Base-by-base conservation (phyloP, 2,329 filamentous ascomycete species). In the Phyllosticta paracitricarpa region DNA sequence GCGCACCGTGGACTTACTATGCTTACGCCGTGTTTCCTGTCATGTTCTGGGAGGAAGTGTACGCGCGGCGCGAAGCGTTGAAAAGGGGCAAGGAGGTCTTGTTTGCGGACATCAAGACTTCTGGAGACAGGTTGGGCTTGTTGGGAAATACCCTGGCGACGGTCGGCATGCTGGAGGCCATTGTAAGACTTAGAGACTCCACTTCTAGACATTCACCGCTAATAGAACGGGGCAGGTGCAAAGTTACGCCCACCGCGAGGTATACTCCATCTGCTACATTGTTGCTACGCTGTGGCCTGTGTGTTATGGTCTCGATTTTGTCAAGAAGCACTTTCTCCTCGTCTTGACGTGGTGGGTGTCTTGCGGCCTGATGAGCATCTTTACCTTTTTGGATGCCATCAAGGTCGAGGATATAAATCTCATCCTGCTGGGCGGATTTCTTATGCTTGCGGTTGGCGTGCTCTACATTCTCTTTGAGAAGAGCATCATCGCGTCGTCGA, bases 1-100 rank as follows among this genome's bases (percentile, higher is more conserved):
- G 85, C 54, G 96, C 92, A 1, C 88, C 93, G 0, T 72, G 80
- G 62, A 88, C 89, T 2, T 99, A 99, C 73, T 99, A 97, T 69
- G 84, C 85, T 1, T 99, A 99, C 72, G 89, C 88, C 0, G 83
- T 95, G 67, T 99, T 99, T 73, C 94, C 94, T 0, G 86, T 96
- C 2, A 83, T 90, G 62, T 97, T 99, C 77, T 99, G 94, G 94
- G 93, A 97, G 73, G 92, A 97, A 69, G 89, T 97, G 0, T 93
- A 88, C 73, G 89, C 89, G 2, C 84, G 89, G 28, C 83, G 91
- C 61, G 79, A 81, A 54, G 89, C 89, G 52, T 73, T 97, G 12
- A 69, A 76, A 5, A 81, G 85, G 64, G 92, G 91, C 2, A 80
- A 82, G 58, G 81, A 81, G 64, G 80, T 83, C 57, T 77, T 97